Base-by-base conservation (phyloP, 345 rosid genomes). In the Camelina neglecta region DNA sequence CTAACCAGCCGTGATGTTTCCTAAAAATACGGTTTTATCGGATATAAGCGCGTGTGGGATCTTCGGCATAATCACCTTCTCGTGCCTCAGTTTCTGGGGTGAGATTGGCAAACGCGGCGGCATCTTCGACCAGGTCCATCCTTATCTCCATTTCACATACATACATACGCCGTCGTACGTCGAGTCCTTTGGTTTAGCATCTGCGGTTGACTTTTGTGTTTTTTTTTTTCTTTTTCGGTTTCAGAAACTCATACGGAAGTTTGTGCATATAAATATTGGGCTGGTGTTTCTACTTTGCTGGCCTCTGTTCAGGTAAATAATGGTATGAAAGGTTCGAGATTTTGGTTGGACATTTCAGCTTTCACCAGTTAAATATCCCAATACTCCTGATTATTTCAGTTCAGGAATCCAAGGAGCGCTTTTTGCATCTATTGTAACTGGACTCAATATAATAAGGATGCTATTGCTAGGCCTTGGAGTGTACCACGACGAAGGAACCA, bases 251-350 rank as follows among this genome's bases (percentile, higher is more conserved):
- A 68, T 73, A 18, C 26, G 82, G 75, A 79, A 95, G 91, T 86
- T 95, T 61, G 91, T 95, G 72, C 99, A 95, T 79, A 81, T 90
- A 49, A 92, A 90, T 71, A 79, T 90, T 3, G 99, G 99, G 61
- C 83, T 89, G 42, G 86, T 79, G 36, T 92, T 92, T 84, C 88
- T 89, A 94, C 96, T 95, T 72, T 88, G 96, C 82, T 74, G 82
- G 82, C 82, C 79, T 0, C n/a, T 79, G 11, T 79, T 79, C 79
- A 79, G 79, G 82, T 79, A 74, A 74, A 42, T 42, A 20, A 29
- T 18, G 0, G 6, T 3, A 31, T 12, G 38, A 5, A 39, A 29
- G 5, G 24, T 21, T 50, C 12, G 6, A 3, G 6, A 3, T 4
- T 59, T 42, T 78, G 31, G 13, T 11, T 0, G 0, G 16, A 47